phyloP scores from a whole-genome alignment of 1,284 basidiomycete species.

The Ganoderma boninense region DNA sequence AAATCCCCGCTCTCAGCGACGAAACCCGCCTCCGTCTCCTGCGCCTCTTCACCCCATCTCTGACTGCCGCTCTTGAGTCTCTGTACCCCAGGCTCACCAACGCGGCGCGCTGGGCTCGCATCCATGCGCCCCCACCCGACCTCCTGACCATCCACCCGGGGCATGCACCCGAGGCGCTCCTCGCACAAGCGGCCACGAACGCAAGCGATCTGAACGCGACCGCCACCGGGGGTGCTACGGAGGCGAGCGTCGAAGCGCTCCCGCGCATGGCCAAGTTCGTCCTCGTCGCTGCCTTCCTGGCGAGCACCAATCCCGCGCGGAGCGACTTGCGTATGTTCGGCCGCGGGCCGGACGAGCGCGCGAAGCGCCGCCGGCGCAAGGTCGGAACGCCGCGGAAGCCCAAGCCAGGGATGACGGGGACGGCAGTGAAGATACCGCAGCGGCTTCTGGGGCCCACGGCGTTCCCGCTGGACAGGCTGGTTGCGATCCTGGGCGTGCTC shows the following conservation, averaged over 20 bases:
- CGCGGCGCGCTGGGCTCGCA: slow-evolving; percentile 64
- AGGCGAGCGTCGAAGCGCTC: slow-evolving; percentile 43
- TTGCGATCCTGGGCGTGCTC: slow-evolving; percentile 86
- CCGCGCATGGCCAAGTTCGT: slow-evolving; percentile 78
- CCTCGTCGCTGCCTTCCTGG: slow-evolving; percentile 84
- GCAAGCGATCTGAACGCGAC: neutral
- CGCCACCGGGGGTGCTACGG: slow-evolving; percentile 24
- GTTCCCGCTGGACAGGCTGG: slow-evolving; percentile 84
- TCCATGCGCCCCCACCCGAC: slow-evolving; percentile 52
- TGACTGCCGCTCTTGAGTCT: slow-evolving; percentile 66
- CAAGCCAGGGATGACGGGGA: slow-evolving; percentile 46
- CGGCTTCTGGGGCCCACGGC: slow-evolving; percentile 81
- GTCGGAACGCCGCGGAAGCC: slow-evolving; percentile 50
- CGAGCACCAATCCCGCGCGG: slow-evolving; percentile 87
- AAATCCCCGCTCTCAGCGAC: slow-evolving; percentile 54
- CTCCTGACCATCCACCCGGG: slow-evolving; percentile 36
- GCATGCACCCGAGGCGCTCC: slow-evolving; percentile 23
- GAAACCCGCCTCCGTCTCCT: slow-evolving; percentile 69
- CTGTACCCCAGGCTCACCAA: slow-evolving; percentile 72
- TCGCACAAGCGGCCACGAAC: slow-evolving; percentile 9
- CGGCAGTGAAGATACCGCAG: slow-evolving; percentile 75
- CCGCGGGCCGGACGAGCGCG: slow-evolving; percentile 71
- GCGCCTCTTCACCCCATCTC: slow-evolving; percentile 64
- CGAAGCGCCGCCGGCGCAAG: slow-evolving; percentile 61
- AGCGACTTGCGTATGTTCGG: slow-evolving; percentile 87